Conservation (phyloP, 2,329 filamentous ascomycete genomes). For the Didymella pomorum region DNA sequence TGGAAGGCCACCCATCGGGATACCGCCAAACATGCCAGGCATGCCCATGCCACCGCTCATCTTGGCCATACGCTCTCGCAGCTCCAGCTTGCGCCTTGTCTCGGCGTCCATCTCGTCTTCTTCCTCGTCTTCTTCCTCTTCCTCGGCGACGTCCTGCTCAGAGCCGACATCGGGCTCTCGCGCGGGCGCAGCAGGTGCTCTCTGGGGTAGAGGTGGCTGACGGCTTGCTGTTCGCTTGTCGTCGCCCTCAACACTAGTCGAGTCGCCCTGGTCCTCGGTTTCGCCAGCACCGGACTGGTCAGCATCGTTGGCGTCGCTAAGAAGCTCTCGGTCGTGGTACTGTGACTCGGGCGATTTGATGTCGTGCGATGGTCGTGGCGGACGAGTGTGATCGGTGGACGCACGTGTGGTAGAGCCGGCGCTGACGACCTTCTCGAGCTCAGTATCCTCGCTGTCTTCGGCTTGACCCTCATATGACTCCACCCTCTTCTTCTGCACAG, state of each 20-base stretch:
- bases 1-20: conserved; percentile 64
- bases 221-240: conserved; percentile 62
- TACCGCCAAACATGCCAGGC: conserved; percentile 84
- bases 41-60: conserved; percentile 98
- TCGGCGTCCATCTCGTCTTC: conserved; percentile 91
- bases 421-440: conserved; percentile 49
- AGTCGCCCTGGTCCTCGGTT: conserved; percentile 67
- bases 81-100: conserved; percentile 81
- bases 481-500: conserved; percentile 69
- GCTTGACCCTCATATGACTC: conserved; percentile 54
- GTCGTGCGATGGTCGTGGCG: conserved; percentile 50
- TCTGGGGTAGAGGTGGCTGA: conserved; percentile 27
- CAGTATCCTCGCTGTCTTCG: conserved; percentile 48
- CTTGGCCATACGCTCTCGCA: conserved; percentile 95
- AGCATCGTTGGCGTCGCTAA: conserved; percentile 71
- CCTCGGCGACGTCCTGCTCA: conserved; percentile 61
- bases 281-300: conserved; percentile 71
- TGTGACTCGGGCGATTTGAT: conserved; percentile 51
- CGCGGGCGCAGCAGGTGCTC: conserved; percentile 50
- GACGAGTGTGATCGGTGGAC: conserved; percentile 52
- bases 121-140: conserved; percentile 71
- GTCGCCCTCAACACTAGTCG: conserved; percentile 77
- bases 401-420: conserved; percentile 45
- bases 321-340: conserved; percentile 59
- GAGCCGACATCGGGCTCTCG: conserved; percentile 58